phyloP scores from a whole-genome alignment of 2,329 filamentous ascomycete genomes.

The Cladosporium oxysporum region DNA sequence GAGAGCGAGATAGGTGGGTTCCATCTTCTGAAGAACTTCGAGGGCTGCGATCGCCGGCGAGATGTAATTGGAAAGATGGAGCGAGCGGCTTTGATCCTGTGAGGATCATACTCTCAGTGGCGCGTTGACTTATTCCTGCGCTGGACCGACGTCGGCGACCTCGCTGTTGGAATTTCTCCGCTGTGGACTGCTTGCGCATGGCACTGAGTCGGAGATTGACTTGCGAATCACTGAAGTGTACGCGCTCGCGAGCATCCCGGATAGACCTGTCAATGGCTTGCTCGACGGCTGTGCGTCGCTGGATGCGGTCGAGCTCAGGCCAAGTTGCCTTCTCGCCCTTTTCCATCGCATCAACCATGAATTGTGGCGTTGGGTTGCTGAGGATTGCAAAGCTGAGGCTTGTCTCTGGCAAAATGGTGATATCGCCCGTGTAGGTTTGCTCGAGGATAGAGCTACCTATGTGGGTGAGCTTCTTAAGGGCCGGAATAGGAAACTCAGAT shows the following conservation, averaged over 20 bases:
- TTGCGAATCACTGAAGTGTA: slow-evolving; percentile 69
- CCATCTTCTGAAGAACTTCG: slow-evolving; percentile 18
- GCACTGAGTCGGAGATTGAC: slow-evolving; percentile 53
- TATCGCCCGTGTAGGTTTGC: slow-evolving; percentile 91
- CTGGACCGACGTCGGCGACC: neutral
- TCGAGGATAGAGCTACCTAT: slow-evolving; percentile 66
- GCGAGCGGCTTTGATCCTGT: neutral
- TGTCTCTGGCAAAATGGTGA: slow-evolving; percentile 86
- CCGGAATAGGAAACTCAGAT: slow-evolving; percentile 7
- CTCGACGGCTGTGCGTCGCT: slow-evolving; percentile 87
- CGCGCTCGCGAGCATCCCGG: slow-evolving; percentile 65
- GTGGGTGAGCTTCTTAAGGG: slow-evolving; percentile 7
- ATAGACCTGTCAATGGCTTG: slow-evolving; percentile 78
- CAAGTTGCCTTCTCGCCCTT: slow-evolving; percentile 85
- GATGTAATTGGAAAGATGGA: neutral
- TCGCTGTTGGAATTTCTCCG: neutral
- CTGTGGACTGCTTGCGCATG: slow-evolving; percentile 13
- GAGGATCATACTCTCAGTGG: slow-evolving; percentile 15
- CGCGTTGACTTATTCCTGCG: neutral
- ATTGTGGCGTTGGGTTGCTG: slow-evolving; percentile 80
- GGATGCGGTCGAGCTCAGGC: slow-evolving; percentile 82
- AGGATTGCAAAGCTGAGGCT: slow-evolving; percentile 75
- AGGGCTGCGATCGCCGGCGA: neutral
- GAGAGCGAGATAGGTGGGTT: neutral
- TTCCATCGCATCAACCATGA: slow-evolving; percentile 77